Evolutionary conservation across 2,329 filamentous ascomycete genomes (phyloP).

Genomic region (Hymenoscyphus repandus): DNA sequence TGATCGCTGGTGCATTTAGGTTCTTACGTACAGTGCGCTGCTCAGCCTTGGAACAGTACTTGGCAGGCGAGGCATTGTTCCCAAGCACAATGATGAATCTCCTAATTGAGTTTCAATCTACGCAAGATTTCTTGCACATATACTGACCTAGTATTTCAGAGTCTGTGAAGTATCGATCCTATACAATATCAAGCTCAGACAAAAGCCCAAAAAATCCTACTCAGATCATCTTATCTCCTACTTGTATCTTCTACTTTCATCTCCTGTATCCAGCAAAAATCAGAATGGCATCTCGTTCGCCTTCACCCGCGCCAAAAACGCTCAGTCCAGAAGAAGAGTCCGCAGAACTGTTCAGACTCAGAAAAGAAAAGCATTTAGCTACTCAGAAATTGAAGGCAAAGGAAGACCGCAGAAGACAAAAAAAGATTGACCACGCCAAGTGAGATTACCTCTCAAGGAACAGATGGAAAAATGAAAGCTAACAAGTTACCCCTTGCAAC

Average conservation of each 20-base stretch:
- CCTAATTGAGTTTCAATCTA: no score
- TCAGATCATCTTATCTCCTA: background rate
- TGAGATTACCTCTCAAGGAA: background rate
- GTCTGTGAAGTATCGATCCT: no score
- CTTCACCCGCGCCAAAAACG: background rate
- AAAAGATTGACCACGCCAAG: conserved; percentile 9
- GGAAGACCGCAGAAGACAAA: conserved; percentile 5
- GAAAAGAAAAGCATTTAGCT: conserved; percentile 6
- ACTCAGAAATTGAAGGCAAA: conserved; percentile 8
- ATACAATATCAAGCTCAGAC: no score
- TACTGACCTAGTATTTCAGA: no score
- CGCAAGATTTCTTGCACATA: no score
- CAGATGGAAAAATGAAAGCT: background rate
- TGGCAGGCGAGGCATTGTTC: no score
- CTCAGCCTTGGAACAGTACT: no score
- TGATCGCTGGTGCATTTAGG: no score
- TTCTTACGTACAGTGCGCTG: no score
- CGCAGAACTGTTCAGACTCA: conserved; percentile 2
- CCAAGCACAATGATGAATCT: no score
- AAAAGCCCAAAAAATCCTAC: no score
- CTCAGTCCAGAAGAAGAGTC: conserved; percentile 9
- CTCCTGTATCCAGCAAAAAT: background rate
- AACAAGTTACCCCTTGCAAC: background rate
- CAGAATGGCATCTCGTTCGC: background rate
- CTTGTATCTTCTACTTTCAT: background rate